phyloP scores from a whole-genome alignment of 495 filamentous ascomycete species.

The Umbilicaria muhlenbergii region DNA sequence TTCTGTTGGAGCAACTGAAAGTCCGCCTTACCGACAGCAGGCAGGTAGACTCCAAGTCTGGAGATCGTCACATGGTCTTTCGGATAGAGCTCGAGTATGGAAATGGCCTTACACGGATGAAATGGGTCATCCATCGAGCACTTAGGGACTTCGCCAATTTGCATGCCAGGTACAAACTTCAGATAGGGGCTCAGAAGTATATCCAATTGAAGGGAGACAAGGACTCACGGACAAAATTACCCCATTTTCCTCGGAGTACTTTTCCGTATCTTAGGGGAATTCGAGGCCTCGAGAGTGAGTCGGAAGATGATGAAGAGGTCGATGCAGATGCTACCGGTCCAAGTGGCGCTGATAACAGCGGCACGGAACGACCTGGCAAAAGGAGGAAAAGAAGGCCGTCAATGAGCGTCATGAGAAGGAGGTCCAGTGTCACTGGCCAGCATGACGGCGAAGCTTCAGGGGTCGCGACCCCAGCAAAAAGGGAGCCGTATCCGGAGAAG shows the following conservation, averaged over 20 bases:
- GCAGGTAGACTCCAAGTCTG: conserved; percentile 41
- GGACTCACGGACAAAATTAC: conserved; percentile 48
- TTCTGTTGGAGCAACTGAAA: conserved; percentile 90
- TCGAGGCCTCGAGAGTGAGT: conserved; percentile 62
- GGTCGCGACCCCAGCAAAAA: conserved; percentile 22
- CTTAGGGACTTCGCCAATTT: conserved; percentile 84
- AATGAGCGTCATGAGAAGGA: conserved; percentile 33
- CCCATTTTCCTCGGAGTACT: conserved; percentile 76
- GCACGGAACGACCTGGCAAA: conserved; percentile 34
- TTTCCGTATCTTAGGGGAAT: conserved; percentile 81
- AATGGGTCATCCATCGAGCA: conserved; percentile 82
- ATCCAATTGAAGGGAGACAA: conserved; percentile 42
- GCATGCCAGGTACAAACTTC: conserved; percentile 80
- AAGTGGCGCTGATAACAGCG: conserved; percentile 41
- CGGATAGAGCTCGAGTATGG: conserved; percentile 93
- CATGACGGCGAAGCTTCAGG: conserved; percentile 26
- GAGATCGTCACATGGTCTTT: conserved; percentile 74
- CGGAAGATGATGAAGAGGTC: conserved; percentile 77
- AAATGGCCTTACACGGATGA: conserved; percentile 88
- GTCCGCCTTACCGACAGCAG: conserved; percentile 66
- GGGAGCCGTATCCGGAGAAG: conserved; percentile 43
- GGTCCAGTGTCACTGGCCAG: conserved; percentile 36
- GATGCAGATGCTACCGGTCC: conserved; percentile 39
- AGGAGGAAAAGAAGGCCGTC: conserved; percentile 55
- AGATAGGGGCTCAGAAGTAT: conserved; percentile 65